A percentile compares a stretch with the other conserved stretches of the same genome.
phyloP scores from a whole-genome alignment of 495 filamentous ascomycete genomes.

The Rhizodiscina lignyota region DNA sequence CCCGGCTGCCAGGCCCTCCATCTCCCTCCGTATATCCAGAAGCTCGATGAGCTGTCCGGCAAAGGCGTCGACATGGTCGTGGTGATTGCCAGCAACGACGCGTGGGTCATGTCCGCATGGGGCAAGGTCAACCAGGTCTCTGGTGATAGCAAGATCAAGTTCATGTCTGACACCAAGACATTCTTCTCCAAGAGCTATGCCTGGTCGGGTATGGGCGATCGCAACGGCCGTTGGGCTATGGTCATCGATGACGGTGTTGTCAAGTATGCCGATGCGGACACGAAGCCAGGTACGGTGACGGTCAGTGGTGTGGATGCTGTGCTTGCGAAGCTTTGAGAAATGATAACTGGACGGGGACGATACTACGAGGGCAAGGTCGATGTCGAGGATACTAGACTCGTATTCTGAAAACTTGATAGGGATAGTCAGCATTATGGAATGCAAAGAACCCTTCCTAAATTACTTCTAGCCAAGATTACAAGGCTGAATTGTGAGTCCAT shows the following conservation, averaged over 20 bases:
- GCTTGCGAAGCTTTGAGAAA: slow-evolving; percentile 7
- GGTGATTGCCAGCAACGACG: slow-evolving; percentile 80
- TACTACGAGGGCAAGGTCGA: too few species aligned
- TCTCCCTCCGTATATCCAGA: slow-evolving; percentile 70
- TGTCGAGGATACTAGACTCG: too few species aligned
- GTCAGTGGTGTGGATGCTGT: slow-evolving; percentile 46
- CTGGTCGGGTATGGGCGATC: slow-evolving; percentile 56
- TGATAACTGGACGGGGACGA: neutral
- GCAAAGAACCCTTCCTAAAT: too few species aligned
- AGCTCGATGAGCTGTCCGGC: slow-evolving; percentile 50
- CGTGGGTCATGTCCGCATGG: slow-evolving; percentile 90
- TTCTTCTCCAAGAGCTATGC: slow-evolving; percentile 68
- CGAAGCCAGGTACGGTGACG: slow-evolving; percentile 49
- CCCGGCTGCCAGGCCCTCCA: slow-evolving; percentile 80
- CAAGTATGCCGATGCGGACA: slow-evolving; percentile 61
- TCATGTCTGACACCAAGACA: slow-evolving; percentile 64
- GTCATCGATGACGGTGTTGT: slow-evolving; percentile 68
- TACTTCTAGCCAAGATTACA: too few species aligned
- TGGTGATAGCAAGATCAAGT: slow-evolving; percentile 65
- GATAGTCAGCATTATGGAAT: too few species aligned
- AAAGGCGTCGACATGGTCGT: slow-evolving; percentile 80
- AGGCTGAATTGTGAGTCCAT: too few species aligned
- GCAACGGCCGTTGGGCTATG: slow-evolving; percentile 70
- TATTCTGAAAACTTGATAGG: too few species aligned
- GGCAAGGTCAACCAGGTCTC: slow-evolving; percentile 80